A percentile compares a stretch with the other conserved stretches of the same genome.
phyloP scores from a whole-genome alignment of 2,329 filamentous ascomycete genomes.

The Cladophialophora yegresii region DNA sequence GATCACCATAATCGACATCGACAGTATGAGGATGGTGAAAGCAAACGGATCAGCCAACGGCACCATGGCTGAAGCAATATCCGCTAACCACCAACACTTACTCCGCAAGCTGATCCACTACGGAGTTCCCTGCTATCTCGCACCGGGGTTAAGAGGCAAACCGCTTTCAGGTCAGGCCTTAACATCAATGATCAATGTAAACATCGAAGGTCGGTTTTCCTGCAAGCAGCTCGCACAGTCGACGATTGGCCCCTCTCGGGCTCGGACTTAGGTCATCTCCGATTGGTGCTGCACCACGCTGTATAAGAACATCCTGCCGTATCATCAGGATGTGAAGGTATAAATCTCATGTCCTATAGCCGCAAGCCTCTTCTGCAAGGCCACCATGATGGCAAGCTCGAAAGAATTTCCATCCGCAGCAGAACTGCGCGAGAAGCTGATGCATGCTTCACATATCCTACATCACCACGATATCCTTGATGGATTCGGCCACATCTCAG shows the following conservation, averaged over 20 bases:
- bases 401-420: not conserved
- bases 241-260: not conserved
- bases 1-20: slow-evolving; percentile 7
- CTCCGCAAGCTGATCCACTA: not conserved
- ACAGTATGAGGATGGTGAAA: not conserved
- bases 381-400: not conserved
- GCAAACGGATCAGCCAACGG: not conserved
- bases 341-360: too few relatives aligned
- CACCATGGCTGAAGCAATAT: not conserved
- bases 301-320: not conserved
- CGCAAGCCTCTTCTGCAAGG: not conserved
- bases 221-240: not conserved
- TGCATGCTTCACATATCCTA: slow-evolving; percentile 8
- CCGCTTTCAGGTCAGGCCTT: not conserved
- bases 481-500: slow-evolving; percentile 9
- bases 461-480: slow-evolving; percentile 1
- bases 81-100: not conserved
- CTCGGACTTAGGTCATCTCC: slow-evolving; percentile 1
- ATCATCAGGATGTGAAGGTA: not conserved
- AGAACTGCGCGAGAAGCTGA: slow-evolving; percentile 2
- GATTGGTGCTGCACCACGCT: not conserved
- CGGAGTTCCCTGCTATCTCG: not conserved
- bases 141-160: not conserved
- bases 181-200: not conserved
- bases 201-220: not conserved